Evolutionary conservation across 148 eudicot genomes (phyloP).

Genomic region (Rhododendron vialii): DNA sequence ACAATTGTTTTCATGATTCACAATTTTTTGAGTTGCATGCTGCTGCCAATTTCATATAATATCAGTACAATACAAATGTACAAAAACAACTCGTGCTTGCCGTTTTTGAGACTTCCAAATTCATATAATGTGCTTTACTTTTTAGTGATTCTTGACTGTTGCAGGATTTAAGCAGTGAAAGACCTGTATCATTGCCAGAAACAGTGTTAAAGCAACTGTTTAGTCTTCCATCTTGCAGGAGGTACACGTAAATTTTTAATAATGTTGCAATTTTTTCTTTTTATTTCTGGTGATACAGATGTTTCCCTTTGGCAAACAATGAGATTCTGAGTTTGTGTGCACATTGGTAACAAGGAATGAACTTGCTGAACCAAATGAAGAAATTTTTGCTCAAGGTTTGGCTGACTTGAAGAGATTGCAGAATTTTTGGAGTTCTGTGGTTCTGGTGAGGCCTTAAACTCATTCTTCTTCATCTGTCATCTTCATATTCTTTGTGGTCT

Average conservation of each 20-base stretch:
- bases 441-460: constrained; percentile 47
- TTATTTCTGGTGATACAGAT: neutral
- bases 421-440: constrained; percentile 48
- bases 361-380: constrained; percentile 40
- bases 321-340: constrained; percentile 7
- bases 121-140: constrained; percentile 5
- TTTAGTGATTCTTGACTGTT: constrained; percentile 12
- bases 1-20: neutral
- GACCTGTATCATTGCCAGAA: constrained; percentile 24
- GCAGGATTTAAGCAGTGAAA: constrained; percentile 34
- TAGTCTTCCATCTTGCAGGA: constrained; percentile 52
- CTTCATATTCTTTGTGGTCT: neutral
- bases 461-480: neutral
- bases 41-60: neutral
- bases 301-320: neutral
- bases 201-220: constrained; percentile 38
- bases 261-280: constrained; percentile 6
- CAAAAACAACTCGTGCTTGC: neutral
- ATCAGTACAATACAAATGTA: neutral
- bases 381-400: constrained; percentile 33
- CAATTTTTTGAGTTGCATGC: neutral
- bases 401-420: constrained; percentile 37
- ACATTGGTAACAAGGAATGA: constrained; percentile 23
- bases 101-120: neutral
- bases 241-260: constrained; percentile 28